Evolutionary conservation across 169 alveolate species (phyloP).

Genomic region (Plasmodium adleri): DNA sequence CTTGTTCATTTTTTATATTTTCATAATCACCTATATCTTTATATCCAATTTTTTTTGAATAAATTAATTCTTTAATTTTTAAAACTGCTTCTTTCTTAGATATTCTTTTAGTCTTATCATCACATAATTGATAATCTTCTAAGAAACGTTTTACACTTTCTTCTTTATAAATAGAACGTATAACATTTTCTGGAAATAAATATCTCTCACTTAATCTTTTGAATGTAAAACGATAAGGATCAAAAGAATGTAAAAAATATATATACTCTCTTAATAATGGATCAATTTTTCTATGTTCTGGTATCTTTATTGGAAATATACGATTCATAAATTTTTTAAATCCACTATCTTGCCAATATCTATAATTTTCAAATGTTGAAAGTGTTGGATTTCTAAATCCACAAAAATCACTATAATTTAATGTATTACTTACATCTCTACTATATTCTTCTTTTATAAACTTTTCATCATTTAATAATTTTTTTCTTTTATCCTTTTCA

Average conservation of each 20-base stretch:
- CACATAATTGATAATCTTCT: slow-evolving; percentile 57
- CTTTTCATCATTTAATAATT: slow-evolving; percentile 1
- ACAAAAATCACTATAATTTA: slow-evolving; percentile 81
- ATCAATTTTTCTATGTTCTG: slow-evolving; percentile 83
- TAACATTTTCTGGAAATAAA: slow-evolving; percentile 61
- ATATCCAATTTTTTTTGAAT: slow-evolving; percentile 80
- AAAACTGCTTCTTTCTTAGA: slow-evolving; percentile 62
- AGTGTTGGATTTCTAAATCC: slow-evolving; percentile 89
- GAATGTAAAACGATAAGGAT: slow-evolving; percentile 88
- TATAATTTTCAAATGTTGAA: slow-evolving; percentile 85
- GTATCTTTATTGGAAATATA: slow-evolving; percentile 88
- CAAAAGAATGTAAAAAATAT: slow-evolving; percentile 87
- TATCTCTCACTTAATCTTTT: slow-evolving; percentile 86
- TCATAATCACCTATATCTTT: slow-evolving; percentile 81
- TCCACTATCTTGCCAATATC: slow-evolving; percentile 91
- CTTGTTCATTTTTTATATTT: slow-evolving; percentile 81
- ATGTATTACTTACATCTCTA: slow-evolving; percentile 73
- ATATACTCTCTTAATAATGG: slow-evolving; percentile 89
- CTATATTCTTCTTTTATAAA: slow-evolving; percentile 80
- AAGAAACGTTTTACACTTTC: slow-evolving; percentile 69
- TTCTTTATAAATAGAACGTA: slow-evolving; percentile 44
- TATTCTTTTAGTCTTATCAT: slow-evolving; percentile 75
- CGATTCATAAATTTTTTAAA: slow-evolving; percentile 87
- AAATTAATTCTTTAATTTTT: slow-evolving; percentile 53
- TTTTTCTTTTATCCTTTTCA: neutral